Conservation (phyloP, 305 asterid species). For the Fraxinus ornus region DNA sequence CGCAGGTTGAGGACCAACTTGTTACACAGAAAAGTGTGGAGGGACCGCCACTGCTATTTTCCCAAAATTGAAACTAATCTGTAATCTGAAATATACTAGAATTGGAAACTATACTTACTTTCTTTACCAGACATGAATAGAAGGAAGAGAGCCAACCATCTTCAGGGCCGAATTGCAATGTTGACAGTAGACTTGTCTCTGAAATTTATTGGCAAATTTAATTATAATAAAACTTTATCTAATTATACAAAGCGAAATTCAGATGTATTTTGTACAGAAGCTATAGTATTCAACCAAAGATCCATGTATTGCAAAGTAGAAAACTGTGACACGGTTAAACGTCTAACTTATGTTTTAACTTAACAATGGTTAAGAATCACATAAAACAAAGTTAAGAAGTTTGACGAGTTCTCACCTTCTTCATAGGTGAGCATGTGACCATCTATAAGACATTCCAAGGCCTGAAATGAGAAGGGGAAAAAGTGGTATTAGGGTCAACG, state of each 20-base stretch:
- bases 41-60: neutral
- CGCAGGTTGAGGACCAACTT: neutral
- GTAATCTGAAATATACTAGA: constrained; percentile 8
- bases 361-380: neutral
- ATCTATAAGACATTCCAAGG: constrained; percentile 91
- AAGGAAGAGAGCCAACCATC: constrained; percentile 97
- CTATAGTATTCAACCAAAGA: constrained; percentile 10
- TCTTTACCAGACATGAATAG: constrained; percentile 89
- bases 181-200: constrained; percentile 73
- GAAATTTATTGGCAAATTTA: constrained; percentile 27
- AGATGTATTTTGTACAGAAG: constrained; percentile 4
- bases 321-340: neutral
- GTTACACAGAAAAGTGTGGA: neutral
- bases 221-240: constrained; percentile 18
- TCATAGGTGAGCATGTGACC: constrained; percentile 95
- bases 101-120: constrained; percentile 48
- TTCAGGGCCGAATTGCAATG: constrained; percentile 79
- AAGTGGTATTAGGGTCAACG: constrained; percentile 18
- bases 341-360: constrained; percentile 5
- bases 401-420: constrained; percentile 60
- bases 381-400: neutral
- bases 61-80: neutral
- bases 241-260: constrained; percentile 17
- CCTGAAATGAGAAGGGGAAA: constrained; percentile 53
- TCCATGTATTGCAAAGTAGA: constrained; percentile 16